Conservation (phyloP, 768 basidiomycete genomes). For the Hygrocybe coccinea region DNA sequence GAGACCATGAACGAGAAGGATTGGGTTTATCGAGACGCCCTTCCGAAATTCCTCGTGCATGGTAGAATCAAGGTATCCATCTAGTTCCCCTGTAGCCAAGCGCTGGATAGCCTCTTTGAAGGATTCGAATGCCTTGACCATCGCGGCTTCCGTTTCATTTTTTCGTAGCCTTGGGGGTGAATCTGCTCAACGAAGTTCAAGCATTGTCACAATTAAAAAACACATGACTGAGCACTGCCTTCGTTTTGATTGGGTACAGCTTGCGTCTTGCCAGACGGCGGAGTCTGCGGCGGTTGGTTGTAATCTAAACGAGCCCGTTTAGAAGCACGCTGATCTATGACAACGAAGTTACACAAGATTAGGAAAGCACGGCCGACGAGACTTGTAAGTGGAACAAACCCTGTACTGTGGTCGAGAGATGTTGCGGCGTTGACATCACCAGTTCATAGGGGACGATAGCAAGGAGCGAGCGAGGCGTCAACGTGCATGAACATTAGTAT, state of each 20-base stretch:
- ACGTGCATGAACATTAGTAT: no score
- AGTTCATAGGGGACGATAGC: no score
- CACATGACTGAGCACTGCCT: conserved; percentile 3
- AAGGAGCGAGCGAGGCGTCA: no score
- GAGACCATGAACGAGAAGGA: conserved; percentile 13
- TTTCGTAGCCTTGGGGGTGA: conserved; percentile 4
- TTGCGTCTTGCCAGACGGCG: background rate
- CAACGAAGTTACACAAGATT: no score
- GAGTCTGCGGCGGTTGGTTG: background rate
- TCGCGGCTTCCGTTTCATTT: conserved; percentile 6
- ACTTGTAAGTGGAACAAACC: no score
- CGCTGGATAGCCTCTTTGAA: conserved; percentile 6
- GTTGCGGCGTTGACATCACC: no score
- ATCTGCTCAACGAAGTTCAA: background rate
- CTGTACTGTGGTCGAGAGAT: no score
- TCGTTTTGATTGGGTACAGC: background rate
- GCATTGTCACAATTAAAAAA: conserved; percentile 1
- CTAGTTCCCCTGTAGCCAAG: background rate
- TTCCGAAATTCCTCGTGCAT: conserved; percentile 4
- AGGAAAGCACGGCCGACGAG: no score
- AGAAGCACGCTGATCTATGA: background rate
- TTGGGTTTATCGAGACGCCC: conserved; percentile 5
- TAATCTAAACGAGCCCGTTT: conserved; percentile 7
- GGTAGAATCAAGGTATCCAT: background rate
- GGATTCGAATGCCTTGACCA: conserved; percentile 7